Evolutionary conservation across 2,329 filamentous ascomycete species (phyloP), one percentile per base, ranked within the genome.

Genomic region (Epichloe gansuensis): DNA sequence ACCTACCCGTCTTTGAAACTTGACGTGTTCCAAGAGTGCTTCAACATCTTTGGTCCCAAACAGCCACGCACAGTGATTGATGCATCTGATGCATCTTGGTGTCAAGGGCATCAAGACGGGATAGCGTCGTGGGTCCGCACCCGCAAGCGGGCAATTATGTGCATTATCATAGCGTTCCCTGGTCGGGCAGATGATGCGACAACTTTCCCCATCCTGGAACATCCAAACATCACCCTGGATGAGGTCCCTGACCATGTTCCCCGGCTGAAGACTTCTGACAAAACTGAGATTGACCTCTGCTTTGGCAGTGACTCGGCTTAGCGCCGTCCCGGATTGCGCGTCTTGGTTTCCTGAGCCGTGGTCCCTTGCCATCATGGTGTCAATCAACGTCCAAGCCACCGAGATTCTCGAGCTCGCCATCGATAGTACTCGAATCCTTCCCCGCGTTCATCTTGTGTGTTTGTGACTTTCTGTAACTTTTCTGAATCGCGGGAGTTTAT

Each of bases 1-100:
- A 28, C 46, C 17, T 50, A 59, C 62, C 56, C 54, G 59, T 51
- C 53, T 57, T 56, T 71, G 72, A 75, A 75, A 75, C 72, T 62
- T 57, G 57, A 63, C 62, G 52, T 70, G 72, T 75, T 70, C 66
- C 72, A 75, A 66, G 60, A 67, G 59, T 74, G 72, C 72, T 67
- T 74, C 72, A 74, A 65, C 60, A 55, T 45, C 56, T 55, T 53
- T 59, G 62, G 48, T 60, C 51, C 54, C 48, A 49, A 52, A 52
- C 52, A 46, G 52, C 46, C 50, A 51, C 50, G 28, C 31, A 43
- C 39, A 44, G 31, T 21, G n/a, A 38, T 48, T 28, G 17, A 21
- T 21, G 17, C 17, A 21, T 25, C n/a, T 28, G 12, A n/a, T 44
- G 44, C 12, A 46, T 46, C 44, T 35, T 31, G 25, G 28, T 46